Percentiles rank a stretch among this genome's conserved stretches.
phyloP scores from a whole-genome alignment of 2,329 filamentous ascomycete species.

The Penicillium sp. region DNA sequence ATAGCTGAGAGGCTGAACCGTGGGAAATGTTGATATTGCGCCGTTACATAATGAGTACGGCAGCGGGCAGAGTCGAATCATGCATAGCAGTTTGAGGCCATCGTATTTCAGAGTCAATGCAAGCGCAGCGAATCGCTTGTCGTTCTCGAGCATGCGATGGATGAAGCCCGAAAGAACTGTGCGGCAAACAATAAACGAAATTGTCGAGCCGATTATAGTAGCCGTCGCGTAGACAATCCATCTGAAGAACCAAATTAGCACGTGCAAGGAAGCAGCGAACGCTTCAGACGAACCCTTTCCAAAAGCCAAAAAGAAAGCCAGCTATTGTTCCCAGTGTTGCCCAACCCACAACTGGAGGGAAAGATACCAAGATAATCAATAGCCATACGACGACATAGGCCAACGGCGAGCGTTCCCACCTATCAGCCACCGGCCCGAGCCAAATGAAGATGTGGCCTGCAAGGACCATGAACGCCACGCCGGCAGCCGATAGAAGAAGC shows the following conservation, averaged over 20 bases:
- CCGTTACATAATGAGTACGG: slow-evolving; percentile 93
- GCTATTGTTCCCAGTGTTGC: slow-evolving; percentile 68
- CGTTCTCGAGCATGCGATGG: slow-evolving; percentile 71
- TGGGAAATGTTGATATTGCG: slow-evolving; percentile 89
- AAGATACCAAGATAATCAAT: slow-evolving; percentile 70
- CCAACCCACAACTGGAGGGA: slow-evolving; percentile 86
- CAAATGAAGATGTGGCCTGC: slow-evolving; percentile 74
- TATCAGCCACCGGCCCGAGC: slow-evolving; percentile 67
- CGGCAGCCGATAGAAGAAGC: slow-evolving; percentile 51
- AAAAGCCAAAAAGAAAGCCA: slow-evolving; percentile 69
- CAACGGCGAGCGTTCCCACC: slow-evolving; percentile 68
- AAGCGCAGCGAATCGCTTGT: slow-evolving; percentile 84
- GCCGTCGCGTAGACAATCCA: slow-evolving; percentile 81
- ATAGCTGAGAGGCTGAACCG: slow-evolving; percentile 72
- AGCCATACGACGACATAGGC: slow-evolving; percentile 74
- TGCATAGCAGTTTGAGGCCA: slow-evolving; percentile 80
- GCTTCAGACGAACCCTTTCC: slow-evolving; percentile 60
- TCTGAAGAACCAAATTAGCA: slow-evolving; percentile 40
- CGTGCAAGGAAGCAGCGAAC: not conserved
- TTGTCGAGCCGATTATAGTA: slow-evolving; percentile 72
- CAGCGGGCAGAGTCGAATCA: slow-evolving; percentile 87
- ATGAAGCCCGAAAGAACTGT: slow-evolving; percentile 77
- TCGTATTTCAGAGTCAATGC: slow-evolving; percentile 85
- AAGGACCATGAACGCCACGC: slow-evolving; percentile 70
- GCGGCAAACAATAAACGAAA: slow-evolving; percentile 75